Evolutionary conservation across 169 alveolate genomes (phyloP).

Genomic region (Cryptosporidium canis): DNA sequence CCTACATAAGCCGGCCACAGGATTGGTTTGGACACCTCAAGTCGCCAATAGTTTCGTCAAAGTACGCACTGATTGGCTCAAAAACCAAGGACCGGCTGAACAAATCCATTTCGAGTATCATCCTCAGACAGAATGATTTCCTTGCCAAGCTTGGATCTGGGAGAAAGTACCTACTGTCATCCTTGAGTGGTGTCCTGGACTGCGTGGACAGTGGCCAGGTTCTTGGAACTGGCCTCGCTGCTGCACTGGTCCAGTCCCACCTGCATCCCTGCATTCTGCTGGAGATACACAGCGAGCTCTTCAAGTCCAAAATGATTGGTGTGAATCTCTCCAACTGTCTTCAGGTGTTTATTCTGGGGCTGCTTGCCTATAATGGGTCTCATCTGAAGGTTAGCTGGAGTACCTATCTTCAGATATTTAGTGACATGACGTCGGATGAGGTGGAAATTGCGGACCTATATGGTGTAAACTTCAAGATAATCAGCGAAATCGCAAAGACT

Average conservation of each 20-base stretch:
- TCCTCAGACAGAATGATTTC: not conserved
- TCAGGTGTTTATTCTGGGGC: constrained; percentile 2
- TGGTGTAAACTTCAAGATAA: constrained; percentile 17
- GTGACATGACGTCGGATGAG: constrained; percentile 2
- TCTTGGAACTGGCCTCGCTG: constrained; percentile 10
- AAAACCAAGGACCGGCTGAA: not conserved
- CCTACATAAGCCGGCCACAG: not conserved
- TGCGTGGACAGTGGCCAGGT: not conserved
- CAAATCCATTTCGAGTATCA: not conserved
- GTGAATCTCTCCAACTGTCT: constrained; percentile 15
- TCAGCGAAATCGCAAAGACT: not conserved
- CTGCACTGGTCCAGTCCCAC: constrained; percentile 7
- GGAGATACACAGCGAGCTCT: constrained; percentile 51
- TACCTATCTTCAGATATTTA: constrained; percentile 12
- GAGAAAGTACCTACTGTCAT: not conserved
- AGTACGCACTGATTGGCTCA: constrained; percentile 18
- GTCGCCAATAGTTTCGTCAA: constrained; percentile 47
- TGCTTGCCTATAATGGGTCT: constrained; percentile 1
- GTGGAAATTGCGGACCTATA: constrained; percentile 41
- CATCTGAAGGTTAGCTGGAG: constrained; percentile 28
- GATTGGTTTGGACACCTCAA: constrained; percentile 12
- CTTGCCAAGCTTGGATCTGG: constrained; percentile 37
- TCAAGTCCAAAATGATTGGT: constrained; percentile 24
- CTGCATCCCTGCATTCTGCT: not conserved
- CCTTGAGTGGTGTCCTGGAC: not conserved